A percentile compares a stretch with the other conserved stretches of the same genome.
Conservation (phyloP, 805 yeast species). For the Teunomyces pallodes region DNA sequence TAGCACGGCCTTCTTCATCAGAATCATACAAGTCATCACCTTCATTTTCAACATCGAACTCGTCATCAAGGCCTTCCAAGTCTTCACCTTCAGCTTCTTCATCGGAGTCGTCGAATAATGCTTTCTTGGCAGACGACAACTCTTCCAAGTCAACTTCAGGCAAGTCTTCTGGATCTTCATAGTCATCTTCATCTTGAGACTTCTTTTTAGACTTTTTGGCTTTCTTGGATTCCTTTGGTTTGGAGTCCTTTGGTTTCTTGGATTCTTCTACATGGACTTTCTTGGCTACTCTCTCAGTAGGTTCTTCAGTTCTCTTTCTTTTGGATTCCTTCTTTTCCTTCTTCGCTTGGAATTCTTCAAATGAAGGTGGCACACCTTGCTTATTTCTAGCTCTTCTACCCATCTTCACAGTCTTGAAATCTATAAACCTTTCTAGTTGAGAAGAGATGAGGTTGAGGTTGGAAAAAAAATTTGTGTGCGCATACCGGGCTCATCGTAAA, state of each 20-base stretch:
- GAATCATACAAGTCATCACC: conserved; percentile 44
- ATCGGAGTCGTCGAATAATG: conserved; percentile 75
- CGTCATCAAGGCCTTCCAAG: conserved; percentile 21
- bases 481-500: conserved; percentile 1
- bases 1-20: conserved; percentile 58
- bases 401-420: conserved; percentile 41
- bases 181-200: conserved; percentile 34
- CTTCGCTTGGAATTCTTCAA: conserved; percentile 69
- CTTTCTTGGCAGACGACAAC: conserved; percentile 64
- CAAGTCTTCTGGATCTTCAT: conserved; percentile 38
- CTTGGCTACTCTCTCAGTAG: conserved; percentile 17
- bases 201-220: conserved; percentile 16
- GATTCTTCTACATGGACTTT: conserved; percentile 15
- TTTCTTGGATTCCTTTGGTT: conserved; percentile 19
- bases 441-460: conserved; percentile 5
- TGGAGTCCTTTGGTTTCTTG: conserved; percentile 14
- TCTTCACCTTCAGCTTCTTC: conserved; percentile 52
- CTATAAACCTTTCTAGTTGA: background rate
- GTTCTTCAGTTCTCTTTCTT: conserved; percentile 9
- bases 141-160: conserved; percentile 72
- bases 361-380: conserved; percentile 88
- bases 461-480: conserved; percentile 3
- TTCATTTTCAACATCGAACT: conserved; percentile 34
- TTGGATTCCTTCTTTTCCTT: conserved; percentile 20
- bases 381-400: conserved; percentile 92